Percentiles rank a stretch among this genome's conserved stretches.
Evolutionary conservation across 306 rosid genomes (phyloP).

Genomic region (Prunus salicina): DNA sequence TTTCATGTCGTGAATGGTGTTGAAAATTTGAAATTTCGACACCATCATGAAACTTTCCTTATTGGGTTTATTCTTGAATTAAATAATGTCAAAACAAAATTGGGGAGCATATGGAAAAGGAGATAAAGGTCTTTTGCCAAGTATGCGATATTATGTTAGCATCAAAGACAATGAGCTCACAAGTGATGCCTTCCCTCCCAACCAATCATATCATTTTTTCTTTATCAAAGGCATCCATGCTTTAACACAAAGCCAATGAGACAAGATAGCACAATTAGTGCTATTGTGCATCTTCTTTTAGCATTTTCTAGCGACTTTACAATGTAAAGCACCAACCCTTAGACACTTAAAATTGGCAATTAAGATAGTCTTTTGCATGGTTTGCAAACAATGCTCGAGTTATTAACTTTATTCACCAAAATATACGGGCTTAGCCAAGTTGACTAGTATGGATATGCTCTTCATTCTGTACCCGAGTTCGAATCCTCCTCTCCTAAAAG

Average conservation of each 20-base stretch:
- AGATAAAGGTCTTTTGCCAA: not conserved
- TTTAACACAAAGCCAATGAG: constrained; percentile 27
- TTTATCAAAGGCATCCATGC: constrained; percentile 19
- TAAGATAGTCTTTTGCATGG: not conserved
- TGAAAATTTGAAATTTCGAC: constrained; percentile 1
- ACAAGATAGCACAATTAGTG: constrained; percentile 26
- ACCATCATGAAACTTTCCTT: constrained; percentile 8
- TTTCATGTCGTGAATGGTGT: not conserved
- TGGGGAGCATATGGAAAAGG: not conserved
- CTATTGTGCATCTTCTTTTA: constrained; percentile 21
- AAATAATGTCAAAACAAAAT: constrained; percentile 22
- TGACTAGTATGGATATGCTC: rapidly evolving
- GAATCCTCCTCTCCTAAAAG: no score
- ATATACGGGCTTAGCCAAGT: no score
- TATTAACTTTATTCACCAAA: not conserved
- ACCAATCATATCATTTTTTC: constrained; percentile 12
- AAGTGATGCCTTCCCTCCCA: constrained; percentile 16
- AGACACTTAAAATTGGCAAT: constrained; percentile 7
- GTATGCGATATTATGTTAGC: not conserved
- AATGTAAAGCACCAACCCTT: constrained; percentile 19
- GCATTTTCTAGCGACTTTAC: constrained; percentile 15
- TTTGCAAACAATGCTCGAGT: not conserved
- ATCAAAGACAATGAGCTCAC: constrained; percentile 2
- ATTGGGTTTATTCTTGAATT: constrained; percentile 27
- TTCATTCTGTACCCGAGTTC: rapidly evolving